Base-by-base conservation (phyloP, 306 rosid species). In the Cucumis hystrix region DNA sequence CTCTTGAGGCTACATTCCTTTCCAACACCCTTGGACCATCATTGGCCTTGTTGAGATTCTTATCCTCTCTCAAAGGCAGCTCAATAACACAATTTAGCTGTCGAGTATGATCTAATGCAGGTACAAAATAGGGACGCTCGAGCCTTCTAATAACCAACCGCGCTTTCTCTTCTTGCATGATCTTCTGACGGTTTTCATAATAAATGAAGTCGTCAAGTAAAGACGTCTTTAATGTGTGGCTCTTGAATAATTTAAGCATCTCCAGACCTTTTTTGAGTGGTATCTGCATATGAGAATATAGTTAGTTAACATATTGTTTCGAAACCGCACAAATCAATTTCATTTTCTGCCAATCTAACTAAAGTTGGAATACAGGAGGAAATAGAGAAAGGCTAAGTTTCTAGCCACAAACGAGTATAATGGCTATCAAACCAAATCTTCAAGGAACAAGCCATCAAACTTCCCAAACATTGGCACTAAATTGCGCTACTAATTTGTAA, bases 181-280 rank as follows among this genome's bases (percentile, higher is more conserved):
- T 84, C 88, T 87, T 94, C 82, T 94, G 94, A 56, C 98, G 98
- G 76, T 89, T 85, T 88, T 94, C 98, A 75, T 94, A 90, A 79
- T 94, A 94, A 72, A 90, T 80, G 20, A 94, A 90, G 79, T 94
- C 98, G 57, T 94, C 98, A 21, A 91, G 94, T 82, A 94, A 84
- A 75, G 97, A 94, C 41, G 94, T 90, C 94, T 87, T 94, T 85
- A 86, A 20, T n/a, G 83, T 23, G 63, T 90, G 89, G 54, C 79
- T 89, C 85, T 90, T 94, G 87, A 94, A 91, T 52, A 90, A 83
- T 77, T 87, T 94, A 81, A 94, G 81, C 93, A 94, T 90, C 83
- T 91, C 98, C 83, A 85, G 80, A 72, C 97, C 98, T 78, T 90
- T 91, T 82, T 75, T 84, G 80, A 67, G 87, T 79, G 83, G 85